A percentile compares a stretch with the other conserved stretches of the same genome.
These are phyloP conservation scores for Ampelomyces quisqualis DNA, from an alignment of 2,329 filamentous ascomycete genomes.

Conservation along the genomic window DNA sequence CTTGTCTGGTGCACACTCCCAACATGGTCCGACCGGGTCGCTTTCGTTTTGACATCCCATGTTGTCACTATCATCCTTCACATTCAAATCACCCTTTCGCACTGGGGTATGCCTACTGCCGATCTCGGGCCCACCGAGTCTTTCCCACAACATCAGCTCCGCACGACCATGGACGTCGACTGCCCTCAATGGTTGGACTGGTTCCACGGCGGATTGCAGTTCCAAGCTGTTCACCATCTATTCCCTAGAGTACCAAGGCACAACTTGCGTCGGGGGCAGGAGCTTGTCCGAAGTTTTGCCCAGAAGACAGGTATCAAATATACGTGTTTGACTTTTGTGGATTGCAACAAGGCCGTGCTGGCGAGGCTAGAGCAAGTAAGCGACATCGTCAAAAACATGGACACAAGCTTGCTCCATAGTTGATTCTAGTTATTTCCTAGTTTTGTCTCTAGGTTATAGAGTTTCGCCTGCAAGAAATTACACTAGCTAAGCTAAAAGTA, in stretches of 20 bases:
- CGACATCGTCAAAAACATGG: constrained; percentile 65
- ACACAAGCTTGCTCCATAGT: neutral
- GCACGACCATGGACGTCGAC: constrained; percentile 92
- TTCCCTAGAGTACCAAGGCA: constrained; percentile 82
- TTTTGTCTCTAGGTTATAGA: neutral
- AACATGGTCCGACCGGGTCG: constrained; percentile 65
- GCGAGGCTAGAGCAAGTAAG: constrained; percentile 74
- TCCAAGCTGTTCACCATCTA: constrained; percentile 85
- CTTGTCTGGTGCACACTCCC: constrained; percentile 73
- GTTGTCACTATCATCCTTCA: constrained; percentile 79
- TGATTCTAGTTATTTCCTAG: neutral
- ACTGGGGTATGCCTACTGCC: constrained; percentile 90
- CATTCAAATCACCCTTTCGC: constrained; percentile 85
- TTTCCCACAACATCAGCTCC: constrained; percentile 86
- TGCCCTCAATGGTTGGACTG: constrained; percentile 87
- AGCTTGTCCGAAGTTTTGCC: constrained; percentile 77
- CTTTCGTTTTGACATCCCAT: constrained; percentile 78
- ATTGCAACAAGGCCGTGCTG: constrained; percentile 80
- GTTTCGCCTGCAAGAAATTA: neutral
- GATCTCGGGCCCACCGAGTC: constrained; percentile 82
- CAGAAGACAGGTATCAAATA: constrained; percentile 81
- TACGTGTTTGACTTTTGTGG: constrained; percentile 79
- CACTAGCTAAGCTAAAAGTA: too few relatives aligned
- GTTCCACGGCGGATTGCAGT: constrained; percentile 84
- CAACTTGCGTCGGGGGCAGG: constrained; percentile 74